Evolutionary conservation across 768 basidiomycete species (phyloP).

Genomic region (Grammothele lineata): DNA sequence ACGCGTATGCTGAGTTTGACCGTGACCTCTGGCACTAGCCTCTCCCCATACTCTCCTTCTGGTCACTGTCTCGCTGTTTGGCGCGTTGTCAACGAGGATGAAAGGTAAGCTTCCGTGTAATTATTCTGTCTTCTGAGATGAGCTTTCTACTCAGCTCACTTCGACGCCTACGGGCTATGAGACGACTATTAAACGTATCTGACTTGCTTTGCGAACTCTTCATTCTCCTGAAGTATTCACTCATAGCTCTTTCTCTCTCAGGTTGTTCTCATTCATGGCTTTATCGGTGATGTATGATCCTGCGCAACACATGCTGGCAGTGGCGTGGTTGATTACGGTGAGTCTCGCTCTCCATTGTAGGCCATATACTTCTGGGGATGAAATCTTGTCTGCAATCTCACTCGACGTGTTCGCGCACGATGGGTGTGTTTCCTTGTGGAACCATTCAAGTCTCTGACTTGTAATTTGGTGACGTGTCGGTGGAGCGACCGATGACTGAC

Average conservation of each 20-base stretch:
- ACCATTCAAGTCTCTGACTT: slow-evolving; percentile 80
- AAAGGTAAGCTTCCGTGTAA: no score
- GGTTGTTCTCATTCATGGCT: no score
- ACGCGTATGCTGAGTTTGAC: not conserved
- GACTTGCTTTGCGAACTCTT: slow-evolving; percentile 16
- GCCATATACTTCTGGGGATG: slow-evolving; percentile 37
- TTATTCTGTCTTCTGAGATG: slow-evolving; percentile 18
- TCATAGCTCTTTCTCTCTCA: not conserved
- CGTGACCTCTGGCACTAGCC: not conserved
- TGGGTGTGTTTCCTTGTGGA: slow-evolving; percentile 65
- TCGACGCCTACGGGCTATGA: slow-evolving; percentile 49
- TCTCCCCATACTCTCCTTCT: no score
- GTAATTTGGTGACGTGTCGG: no score
- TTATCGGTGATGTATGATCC: no score
- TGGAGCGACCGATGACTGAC: no score
- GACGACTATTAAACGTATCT: slow-evolving; percentile 54
- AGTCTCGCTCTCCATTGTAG: no score
- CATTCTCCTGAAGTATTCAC: not conserved
- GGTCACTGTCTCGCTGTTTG: not conserved
- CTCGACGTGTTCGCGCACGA: slow-evolving; percentile 54
- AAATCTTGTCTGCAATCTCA: slow-evolving; percentile 35
- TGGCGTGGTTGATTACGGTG: no score
- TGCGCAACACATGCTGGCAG: no score
- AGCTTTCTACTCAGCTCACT: slow-evolving; percentile 59
- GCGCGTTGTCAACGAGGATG: no score